Base-by-base conservation (phyloP, 768 basidiomycete genomes). In the Cystobasidiopsis lactophilus region DNA sequence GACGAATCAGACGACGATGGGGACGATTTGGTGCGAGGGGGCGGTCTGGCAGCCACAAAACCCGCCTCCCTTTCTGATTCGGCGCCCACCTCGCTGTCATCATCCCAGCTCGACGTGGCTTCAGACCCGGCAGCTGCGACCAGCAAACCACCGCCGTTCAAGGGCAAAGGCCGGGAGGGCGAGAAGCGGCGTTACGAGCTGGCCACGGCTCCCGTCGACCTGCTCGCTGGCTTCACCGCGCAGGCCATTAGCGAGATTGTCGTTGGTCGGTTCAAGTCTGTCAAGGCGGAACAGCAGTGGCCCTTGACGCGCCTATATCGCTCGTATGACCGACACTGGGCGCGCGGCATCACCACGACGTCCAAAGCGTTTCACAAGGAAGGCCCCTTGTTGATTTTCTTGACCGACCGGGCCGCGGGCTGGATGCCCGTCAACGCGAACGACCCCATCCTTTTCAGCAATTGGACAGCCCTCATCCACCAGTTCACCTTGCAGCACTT, bases 401-500 rank as follows among this genome's bases (percentile, higher is more conserved):
- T 47, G 4, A 30, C 30, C 16, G 45, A 47, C 16, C 45, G 45
- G 30, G 24, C 45, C 4, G 45, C 24, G 4, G 45, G 45, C 4
- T 47, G 45, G 45, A 47, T 47, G 45, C 45, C 45, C 30, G 45
- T 47, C n/a, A 30, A 47, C 29, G 45, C 45, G 23, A 27, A 13
- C 24, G 45, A 47, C 30, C 45, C 45, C 10, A 47, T 47, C 45
- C 9, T 29, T 30, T 30, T 29, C 29, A 47, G 29, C 29, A 23
- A 47, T 14, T 24, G 23, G 45, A 23, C 11, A 23, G 26, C 14
- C 24, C 14, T 47, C 30, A 47, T 47, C 21, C 45, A 47, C 24
- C 23, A 23, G 23, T 47, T 47, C 45, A 47, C 45, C 16, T 29
- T 47, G 45, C 23, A 47, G 30, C 45, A 47, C n/a, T 27, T 47